These are phyloP conservation scores for Dipteronia dyeriana DNA, from an alignment of 345 rosid genomes.

Conservation along the genomic window DNA sequence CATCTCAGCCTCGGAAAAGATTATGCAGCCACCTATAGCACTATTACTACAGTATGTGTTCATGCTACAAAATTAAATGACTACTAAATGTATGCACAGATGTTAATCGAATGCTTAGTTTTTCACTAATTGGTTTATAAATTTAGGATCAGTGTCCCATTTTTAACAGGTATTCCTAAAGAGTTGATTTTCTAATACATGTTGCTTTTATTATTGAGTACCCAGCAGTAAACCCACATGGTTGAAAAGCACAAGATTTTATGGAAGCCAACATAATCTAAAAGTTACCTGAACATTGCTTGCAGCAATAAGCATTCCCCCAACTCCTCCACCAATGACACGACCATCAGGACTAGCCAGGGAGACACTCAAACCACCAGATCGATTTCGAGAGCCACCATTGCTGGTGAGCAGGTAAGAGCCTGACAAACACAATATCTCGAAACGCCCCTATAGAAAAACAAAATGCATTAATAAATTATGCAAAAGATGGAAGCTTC, in stretches of 20 bases:
- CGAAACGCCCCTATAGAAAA: slow-evolving; percentile 75
- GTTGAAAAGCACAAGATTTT: neutral
- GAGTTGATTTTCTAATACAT: neutral
- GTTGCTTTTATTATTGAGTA: no score
- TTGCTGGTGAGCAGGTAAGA: slow-evolving; percentile 55
- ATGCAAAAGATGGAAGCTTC: slow-evolving; percentile 6
- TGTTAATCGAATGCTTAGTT: neutral
- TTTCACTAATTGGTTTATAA: neutral
- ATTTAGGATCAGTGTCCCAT: neutral
- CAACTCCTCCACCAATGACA: slow-evolving; percentile 91
- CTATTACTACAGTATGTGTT: neutral
- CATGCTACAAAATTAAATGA: neutral
- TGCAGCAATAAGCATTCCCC: slow-evolving; percentile 91
- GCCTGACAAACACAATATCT: slow-evolving; percentile 81
- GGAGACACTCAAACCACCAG: slow-evolving; percentile 81
- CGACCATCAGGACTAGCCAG: slow-evolving; percentile 95
- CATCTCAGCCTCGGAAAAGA: neutral
- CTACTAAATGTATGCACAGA: neutral
- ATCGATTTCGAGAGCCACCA: slow-evolving; percentile 53
- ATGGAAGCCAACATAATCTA: neutral
- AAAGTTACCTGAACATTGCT: slow-evolving; percentile 55
- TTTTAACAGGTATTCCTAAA: neutral
- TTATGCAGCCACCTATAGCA: neutral
- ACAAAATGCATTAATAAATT: slow-evolving; percentile 14
- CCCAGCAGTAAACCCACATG: neutral